Conservation (phyloP, 805 yeast species). For the Monosporozyma yasuniensis region DNA sequence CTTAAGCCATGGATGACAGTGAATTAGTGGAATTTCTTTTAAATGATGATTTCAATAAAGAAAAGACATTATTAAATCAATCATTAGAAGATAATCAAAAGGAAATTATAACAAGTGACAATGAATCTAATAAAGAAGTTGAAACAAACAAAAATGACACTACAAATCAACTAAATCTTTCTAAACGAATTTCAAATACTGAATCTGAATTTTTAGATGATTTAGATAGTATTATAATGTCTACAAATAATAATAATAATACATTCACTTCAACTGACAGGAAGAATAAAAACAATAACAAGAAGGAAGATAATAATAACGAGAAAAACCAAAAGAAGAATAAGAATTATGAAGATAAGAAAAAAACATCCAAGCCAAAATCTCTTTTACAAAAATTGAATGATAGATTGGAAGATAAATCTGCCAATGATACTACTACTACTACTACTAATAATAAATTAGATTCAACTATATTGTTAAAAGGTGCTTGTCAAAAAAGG, state of each 20-base stretch:
- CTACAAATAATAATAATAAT: background rate
- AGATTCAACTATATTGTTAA: background rate
- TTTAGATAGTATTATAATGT: background rate
- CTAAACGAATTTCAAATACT: background rate
- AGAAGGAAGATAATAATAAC: background rate
- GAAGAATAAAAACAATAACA: background rate
- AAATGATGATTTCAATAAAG: constrained; percentile 6
- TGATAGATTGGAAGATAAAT: background rate
- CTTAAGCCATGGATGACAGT: constrained; percentile 15
- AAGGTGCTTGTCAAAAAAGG: background rate
- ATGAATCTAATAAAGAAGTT: background rate
- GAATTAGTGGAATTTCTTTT: constrained; percentile 16
- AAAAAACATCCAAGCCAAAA: background rate
- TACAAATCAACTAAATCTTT: background rate
- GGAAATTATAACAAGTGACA: background rate
- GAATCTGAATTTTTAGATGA: background rate
- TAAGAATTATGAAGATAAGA: background rate
- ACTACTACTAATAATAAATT: background rate
- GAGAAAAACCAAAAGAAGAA: background rate
- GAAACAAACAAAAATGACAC: background rate
- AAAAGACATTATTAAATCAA: background rate
- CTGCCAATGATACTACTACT: background rate
- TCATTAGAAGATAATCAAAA: background rate
- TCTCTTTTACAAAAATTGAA: background rate
- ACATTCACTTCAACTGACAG: background rate